Evolutionary conservation across 495 filamentous ascomycete species (phyloP).

Genomic region (Penicillium goetzii): DNA sequence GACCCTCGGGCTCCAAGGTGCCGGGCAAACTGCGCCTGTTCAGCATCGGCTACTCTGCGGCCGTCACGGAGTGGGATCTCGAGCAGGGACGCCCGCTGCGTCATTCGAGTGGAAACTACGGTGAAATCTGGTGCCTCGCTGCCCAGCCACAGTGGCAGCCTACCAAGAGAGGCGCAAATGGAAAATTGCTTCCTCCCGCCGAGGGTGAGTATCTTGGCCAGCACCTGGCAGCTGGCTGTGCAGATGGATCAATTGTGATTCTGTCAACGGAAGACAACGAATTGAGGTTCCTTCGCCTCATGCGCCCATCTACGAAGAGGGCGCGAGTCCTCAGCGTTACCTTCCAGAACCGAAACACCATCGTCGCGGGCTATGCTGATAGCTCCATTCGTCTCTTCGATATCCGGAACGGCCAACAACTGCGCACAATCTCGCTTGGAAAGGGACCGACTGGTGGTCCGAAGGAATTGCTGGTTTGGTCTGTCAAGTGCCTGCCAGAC

Average conservation of each 20-base stretch:
- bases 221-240: constrained; percentile 85
- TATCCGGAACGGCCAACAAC: constrained; percentile 70
- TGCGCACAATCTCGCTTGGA: constrained; percentile 84
- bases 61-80: constrained; percentile 94
- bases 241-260: constrained; percentile 85
- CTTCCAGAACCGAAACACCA: constrained; percentile 80
- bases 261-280: constrained; percentile 83
- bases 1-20: constrained; percentile 61
- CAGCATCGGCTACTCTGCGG: constrained; percentile 92
- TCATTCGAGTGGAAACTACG: constrained; percentile 88
- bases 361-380: constrained; percentile 90
- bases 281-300: constrained; percentile 68
- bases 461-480: constrained; percentile 89
- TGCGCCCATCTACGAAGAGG: constrained; percentile 78
- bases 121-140: constrained; percentile 94
- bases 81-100: constrained; percentile 72
- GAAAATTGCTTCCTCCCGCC: constrained; percentile 35
- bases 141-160: constrained; percentile 72
- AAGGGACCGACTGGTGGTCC: constrained; percentile 72
- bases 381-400: constrained; percentile 90
- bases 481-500: constrained; percentile 81
- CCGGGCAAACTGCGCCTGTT: constrained; percentile 84
- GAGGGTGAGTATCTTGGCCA: constrained; percentile 60
- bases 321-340: constrained; percentile 85
- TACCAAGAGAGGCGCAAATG: constrained; percentile 42